Evolutionary conservation across 106 monocot species (phyloP).

Genomic region (Allium sativum): DNA sequence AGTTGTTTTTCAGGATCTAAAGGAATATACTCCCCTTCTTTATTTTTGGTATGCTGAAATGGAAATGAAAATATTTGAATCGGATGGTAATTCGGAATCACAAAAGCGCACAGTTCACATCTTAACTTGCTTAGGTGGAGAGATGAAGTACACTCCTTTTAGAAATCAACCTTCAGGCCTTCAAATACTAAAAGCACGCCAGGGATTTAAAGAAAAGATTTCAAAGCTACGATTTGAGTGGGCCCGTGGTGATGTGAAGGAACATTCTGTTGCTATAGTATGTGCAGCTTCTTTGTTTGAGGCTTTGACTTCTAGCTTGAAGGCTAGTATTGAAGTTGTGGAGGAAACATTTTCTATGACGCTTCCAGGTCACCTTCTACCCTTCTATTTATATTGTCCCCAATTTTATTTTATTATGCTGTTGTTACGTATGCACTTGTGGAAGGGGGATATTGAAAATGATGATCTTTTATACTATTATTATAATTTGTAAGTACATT

Average conservation of each 20-base stretch:
- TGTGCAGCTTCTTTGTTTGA: slow-evolving; percentile 88
- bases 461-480: no score
- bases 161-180: slow-evolving; percentile 28
- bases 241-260: slow-evolving; percentile 53
- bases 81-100: slow-evolving; percentile 20
- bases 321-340: slow-evolving; percentile 52
- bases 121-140: slow-evolving; percentile 61
- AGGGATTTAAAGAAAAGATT: slow-evolving; percentile 86
- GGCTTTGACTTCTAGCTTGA: slow-evolving; percentile 41
- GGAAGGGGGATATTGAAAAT: no score
- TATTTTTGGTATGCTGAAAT: slow-evolving; percentile 93
- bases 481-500: no score
- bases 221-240: slow-evolving; percentile 43
- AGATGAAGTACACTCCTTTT: slow-evolving; percentile 50
- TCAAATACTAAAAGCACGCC: slow-evolving; percentile 56
- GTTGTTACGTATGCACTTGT: no score
- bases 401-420: no score
- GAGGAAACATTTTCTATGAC: slow-evolving; percentile 61
- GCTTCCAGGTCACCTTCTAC: slow-evolving; percentile 55
- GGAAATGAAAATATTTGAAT: slow-evolving; percentile 33
- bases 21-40: slow-evolving; percentile 44
- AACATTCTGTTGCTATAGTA: slow-evolving; percentile 59
- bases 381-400: no score
- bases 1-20: slow-evolving; percentile 33
- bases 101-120: slow-evolving; percentile 58